Percentiles rank a stretch among this genome's conserved stretches.
phyloP scores from a whole-genome alignment of 2,329 filamentous ascomycete species.

The Claviceps humidiphila region DNA sequence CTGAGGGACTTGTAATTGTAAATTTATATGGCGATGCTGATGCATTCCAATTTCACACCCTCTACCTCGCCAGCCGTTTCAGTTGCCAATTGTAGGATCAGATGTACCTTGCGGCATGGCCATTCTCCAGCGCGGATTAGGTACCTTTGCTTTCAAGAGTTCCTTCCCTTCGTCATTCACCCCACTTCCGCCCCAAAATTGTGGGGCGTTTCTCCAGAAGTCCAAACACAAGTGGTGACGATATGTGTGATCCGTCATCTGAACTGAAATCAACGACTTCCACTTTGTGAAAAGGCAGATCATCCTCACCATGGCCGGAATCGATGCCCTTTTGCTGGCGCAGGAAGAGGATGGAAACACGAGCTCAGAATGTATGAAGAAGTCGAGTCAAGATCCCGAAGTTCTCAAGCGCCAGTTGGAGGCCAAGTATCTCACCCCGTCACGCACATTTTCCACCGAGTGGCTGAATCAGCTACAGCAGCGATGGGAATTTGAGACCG shows the following conservation, averaged over 20 bases:
- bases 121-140: too few relatives aligned
- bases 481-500: conserved; percentile 69
- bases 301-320: conserved; percentile 17
- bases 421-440: conserved; percentile 64
- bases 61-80: conserved; percentile 12
- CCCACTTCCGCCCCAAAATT: neutral
- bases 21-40: conserved; percentile 25
- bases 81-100: neutral
- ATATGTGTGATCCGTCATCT: conserved; percentile 1
- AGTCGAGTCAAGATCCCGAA: conserved; percentile 32
- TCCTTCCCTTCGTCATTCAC: neutral
- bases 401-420: conserved; percentile 60
- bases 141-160: too few relatives aligned
- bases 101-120: too few relatives aligned
- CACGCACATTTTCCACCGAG: conserved; percentile 60
- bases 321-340: conserved; percentile 21
- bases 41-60: conserved; percentile 19
- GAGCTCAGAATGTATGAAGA: conserved; percentile 3
- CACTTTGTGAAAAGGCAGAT: neutral
- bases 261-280: neutral
- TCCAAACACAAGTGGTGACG: neutral
- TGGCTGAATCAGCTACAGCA: conserved; percentile 88
- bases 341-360: conserved; percentile 11
- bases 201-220: neutral
- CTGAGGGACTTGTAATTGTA: conserved; percentile 29